Conservation (phyloP, 371 early-diverging fungal species). For the Mortierella sp. region DNA sequence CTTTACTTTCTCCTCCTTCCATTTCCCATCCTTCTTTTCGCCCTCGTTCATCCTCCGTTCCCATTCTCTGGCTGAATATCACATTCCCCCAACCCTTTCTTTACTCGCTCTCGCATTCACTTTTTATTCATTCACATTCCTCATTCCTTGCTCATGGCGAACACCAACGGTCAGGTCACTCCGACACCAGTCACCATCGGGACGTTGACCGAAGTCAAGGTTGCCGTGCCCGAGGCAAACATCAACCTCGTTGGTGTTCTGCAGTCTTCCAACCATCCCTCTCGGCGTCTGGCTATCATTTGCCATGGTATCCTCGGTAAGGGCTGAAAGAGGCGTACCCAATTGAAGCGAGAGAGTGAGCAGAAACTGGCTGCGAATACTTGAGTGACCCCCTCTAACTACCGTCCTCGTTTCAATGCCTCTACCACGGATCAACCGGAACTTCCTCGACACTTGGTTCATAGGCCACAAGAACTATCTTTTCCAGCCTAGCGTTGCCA, state of each 20-base stretch:
- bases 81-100: not conserved
- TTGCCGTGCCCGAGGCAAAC: constrained; percentile 32
- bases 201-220: constrained; percentile 25
- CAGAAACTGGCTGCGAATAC: not conserved
- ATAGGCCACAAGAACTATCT: constrained; percentile 74
- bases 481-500: constrained; percentile 68
- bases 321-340: not conserved
- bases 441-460: not conserved
- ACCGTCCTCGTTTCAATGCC: not conserved
- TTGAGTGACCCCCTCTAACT: not conserved
- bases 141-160: not conserved
- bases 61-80: not conserved
- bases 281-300: constrained; percentile 54
- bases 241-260: constrained; percentile 47
- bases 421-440: not conserved
- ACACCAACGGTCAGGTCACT: not conserved
- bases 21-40: not conserved
- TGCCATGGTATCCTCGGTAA: constrained; percentile 56
- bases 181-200: constrained; percentile 23
- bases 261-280: constrained; percentile 43
- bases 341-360: not conserved
- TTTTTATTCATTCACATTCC: not conserved
- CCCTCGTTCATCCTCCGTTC: not conserved
- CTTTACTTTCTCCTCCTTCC: not conserved
- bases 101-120: not conserved